Base-by-base conservation (phyloP, 2,329 filamentous ascomycete species). In the Westerdykella ornata region DNA sequence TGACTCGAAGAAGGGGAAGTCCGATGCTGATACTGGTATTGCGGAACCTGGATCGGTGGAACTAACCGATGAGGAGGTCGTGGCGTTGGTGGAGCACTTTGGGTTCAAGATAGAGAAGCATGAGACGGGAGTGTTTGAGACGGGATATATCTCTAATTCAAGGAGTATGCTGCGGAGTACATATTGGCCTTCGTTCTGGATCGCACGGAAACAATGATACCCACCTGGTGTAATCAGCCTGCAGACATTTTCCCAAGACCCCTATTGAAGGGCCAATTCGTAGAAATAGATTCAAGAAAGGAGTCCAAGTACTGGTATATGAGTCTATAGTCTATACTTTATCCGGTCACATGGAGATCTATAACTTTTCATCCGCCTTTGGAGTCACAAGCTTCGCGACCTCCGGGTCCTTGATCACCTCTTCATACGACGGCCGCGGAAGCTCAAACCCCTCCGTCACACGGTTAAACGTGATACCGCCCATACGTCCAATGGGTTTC, bases 31-130 rank as follows among this genome's bases (percentile, higher is more conserved):
- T 52, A 50, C 61, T 39, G 88, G 88, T 1, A 94, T 96, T 48
- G 88, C 81, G 0, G 88, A 94, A 54, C 87, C 88, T 0, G 92
- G 92, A 0, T 88, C 82, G 47, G 86, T 97, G 52, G 92, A 98
- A 70, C 73, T 98, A 41, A 83, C 85, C 1, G 80, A 95, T 45
- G 87, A 95, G 19, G 92, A 98, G 70, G 85, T 98, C 8, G 67
- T 94, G 44, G 74, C 75, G 13, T 70, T 98, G 32, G 75, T 97
- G 2, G 70, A 81, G 51, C 75, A 75, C 42, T 69, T 90, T 55
- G 92, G 89, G 0, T 98, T 98, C 58, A 71, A 70, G 4, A 70
- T 98, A 5, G 80, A 86, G 57, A 74, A 71, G 50, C 74, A 76
- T 37, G 72, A 82, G 60, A 52, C 56, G 6, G 71, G 71, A 1